A percentile compares a stretch with the other conserved stretches of the same genome.
phyloP scores from a whole-genome alignment of 176 grass and related monocot species.

The Triticum urartu region DNA sequence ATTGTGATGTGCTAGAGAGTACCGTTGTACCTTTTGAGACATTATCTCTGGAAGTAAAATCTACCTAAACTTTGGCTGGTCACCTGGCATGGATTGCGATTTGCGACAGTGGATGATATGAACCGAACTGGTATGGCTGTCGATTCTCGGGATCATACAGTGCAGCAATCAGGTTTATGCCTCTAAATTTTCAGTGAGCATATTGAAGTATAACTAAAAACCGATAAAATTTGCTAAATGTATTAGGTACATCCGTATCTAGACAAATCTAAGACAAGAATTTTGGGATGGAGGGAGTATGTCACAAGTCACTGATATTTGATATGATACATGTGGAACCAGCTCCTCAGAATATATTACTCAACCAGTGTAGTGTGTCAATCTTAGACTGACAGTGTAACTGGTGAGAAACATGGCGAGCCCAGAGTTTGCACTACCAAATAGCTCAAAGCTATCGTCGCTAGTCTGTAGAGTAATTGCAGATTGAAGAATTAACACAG shows the following conservation, averaged over 20 bases:
- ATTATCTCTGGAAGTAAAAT: slow-evolving; percentile 25
- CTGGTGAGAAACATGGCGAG: no score
- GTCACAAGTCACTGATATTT: background rate
- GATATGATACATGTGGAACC: background rate
- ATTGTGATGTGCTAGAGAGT: slow-evolving; percentile 26
- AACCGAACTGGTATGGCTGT: background rate
- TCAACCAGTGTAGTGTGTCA: no score
- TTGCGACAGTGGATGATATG: background rate
- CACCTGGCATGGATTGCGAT: background rate
- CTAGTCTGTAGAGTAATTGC: no score
- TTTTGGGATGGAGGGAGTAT: no score
- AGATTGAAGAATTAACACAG: no score
- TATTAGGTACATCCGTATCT: no score
- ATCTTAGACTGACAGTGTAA: no score
- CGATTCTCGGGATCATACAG: background rate
- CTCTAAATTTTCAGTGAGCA: background rate
- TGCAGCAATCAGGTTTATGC: background rate
- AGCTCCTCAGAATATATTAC: no score
- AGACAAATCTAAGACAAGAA: no score
- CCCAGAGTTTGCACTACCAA: no score
- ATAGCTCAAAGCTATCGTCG: no score
- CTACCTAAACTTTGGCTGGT: slow-evolving; percentile 27
- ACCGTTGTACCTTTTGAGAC: slow-evolving; percentile 41
- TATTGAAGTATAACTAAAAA: background rate
- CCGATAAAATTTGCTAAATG: background rate